phyloP scores from a whole-genome alignment of 768 basidiomycete species.

The Hericium alpestre region DNA sequence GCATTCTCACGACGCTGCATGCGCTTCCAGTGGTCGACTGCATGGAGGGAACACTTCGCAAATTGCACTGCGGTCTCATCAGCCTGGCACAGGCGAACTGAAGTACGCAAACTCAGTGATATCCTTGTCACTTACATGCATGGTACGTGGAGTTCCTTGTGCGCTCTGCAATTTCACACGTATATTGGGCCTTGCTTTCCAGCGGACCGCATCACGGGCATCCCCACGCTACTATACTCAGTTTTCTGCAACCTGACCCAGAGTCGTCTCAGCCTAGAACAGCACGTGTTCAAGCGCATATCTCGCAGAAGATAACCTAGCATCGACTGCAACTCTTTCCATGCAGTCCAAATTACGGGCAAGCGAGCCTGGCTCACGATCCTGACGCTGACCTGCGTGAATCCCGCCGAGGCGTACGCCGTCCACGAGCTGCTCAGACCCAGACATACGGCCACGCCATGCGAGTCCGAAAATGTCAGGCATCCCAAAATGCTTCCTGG shows the following conservation, averaged over 20 bases:
- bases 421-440: constrained; percentile 68
- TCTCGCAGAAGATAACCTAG: too few relatives aligned
- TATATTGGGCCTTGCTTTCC: neutral
- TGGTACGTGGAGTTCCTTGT: constrained; percentile 24
- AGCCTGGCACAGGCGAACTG: constrained; percentile 18
- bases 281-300: too few relatives aligned
- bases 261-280: too few relatives aligned
- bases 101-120: constrained; percentile 43
- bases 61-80: constrained; percentile 40
- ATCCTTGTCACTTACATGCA: constrained; percentile 85
- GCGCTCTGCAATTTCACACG: too few relatives aligned
- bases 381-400: constrained; percentile 56
- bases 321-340: neutral
- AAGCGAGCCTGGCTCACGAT: constrained; percentile 61
- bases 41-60: constrained; percentile 74
- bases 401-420: constrained; percentile 49
- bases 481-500: constrained; percentile 61
- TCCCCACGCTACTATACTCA: constrained; percentile 48
- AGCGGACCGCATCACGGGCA: constrained; percentile 71
- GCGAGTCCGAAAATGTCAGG: constrained; percentile 33
- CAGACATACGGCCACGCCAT: constrained; percentile 42
- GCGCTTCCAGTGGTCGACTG: constrained; percentile 61
- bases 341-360: constrained; percentile 50
- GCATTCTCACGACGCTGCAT: neutral
- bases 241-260: constrained; percentile 12